phyloP scores from a whole-genome alignment of 805 yeast species.

The Ogataea saltuana region DNA sequence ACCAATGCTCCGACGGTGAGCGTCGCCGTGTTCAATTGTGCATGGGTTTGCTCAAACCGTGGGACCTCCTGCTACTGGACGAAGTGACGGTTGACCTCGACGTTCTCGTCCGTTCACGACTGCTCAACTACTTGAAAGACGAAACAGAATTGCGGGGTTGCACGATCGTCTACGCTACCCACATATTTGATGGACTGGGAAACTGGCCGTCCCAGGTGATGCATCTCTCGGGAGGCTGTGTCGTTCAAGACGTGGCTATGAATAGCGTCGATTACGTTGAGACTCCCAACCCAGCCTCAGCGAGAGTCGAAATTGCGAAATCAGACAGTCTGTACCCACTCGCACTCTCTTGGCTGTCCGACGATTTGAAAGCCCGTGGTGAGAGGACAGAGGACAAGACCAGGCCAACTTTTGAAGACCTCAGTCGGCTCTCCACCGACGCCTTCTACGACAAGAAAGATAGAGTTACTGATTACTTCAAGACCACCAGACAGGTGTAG shows the following conservation, averaged over 20 bases:
- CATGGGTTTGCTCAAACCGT: slow-evolving; percentile 91
- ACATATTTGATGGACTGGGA: slow-evolving; percentile 92
- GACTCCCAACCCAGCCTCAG: slow-evolving; percentile 13
- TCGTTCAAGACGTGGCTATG: slow-evolving; percentile 39
- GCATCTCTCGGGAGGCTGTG: slow-evolving; percentile 72
- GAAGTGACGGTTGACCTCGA: slow-evolving; percentile 97
- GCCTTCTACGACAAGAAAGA: slow-evolving; percentile 47
- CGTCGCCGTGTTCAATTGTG: slow-evolving; percentile 90
- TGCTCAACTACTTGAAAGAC: slow-evolving; percentile 65
- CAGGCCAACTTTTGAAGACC: slow-evolving; percentile 58
- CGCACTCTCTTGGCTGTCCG: slow-evolving; percentile 64
- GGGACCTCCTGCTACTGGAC: slow-evolving; percentile 84
- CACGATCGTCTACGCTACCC: slow-evolving; percentile 90
- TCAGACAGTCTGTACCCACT: slow-evolving; percentile 68
- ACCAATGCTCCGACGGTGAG: slow-evolving; percentile 90
- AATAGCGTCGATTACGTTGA: slow-evolving; percentile 37
- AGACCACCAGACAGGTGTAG: slow-evolving; percentile 43
- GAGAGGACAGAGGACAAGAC: slow-evolving; percentile 47
- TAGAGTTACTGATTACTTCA: slow-evolving; percentile 50
- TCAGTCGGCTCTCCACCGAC: slow-evolving; percentile 39
- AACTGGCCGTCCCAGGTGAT: slow-evolving; percentile 84
- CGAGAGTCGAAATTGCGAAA: slow-evolving; percentile 39
- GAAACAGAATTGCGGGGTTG: slow-evolving; percentile 74
- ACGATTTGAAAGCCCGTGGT: slow-evolving; percentile 56
- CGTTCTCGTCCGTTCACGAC: slow-evolving; percentile 79